phyloP scores from a whole-genome alignment of 768 basidiomycete species.

The Cyclocybe aegerita region DNA sequence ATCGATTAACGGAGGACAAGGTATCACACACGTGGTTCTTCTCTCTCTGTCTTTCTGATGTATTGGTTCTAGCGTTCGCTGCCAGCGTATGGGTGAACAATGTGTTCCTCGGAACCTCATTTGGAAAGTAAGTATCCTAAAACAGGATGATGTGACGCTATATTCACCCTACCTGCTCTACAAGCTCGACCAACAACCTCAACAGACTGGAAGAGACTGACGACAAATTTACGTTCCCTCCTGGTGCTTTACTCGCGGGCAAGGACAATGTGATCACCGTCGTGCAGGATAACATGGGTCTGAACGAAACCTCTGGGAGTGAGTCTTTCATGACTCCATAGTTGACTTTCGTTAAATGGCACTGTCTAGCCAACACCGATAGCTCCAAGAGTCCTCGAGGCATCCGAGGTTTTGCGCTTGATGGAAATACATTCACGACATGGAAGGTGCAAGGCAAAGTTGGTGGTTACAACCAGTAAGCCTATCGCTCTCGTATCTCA shows the following conservation, averaged over 20 bases:
- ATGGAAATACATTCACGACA: slow-evolving; percentile 50
- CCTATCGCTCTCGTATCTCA: slow-evolving; percentile 1
- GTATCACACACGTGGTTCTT: slow-evolving; percentile 25
- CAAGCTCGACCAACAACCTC: slow-evolving; percentile 65
- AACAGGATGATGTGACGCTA: not conserved
- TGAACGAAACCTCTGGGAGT: slow-evolving; percentile 60
- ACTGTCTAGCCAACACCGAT: slow-evolving; percentile 38
- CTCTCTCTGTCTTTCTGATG: slow-evolving; percentile 3
- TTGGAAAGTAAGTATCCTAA: slow-evolving; percentile 57
- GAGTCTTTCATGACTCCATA: slow-evolving; percentile 8
- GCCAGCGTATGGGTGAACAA: slow-evolving; percentile 82
- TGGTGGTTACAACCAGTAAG: slow-evolving; percentile 66
- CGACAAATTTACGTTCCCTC: slow-evolving; percentile 62
- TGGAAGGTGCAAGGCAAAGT: slow-evolving; percentile 80
- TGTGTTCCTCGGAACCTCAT: slow-evolving; percentile 68
- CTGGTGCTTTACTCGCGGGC: slow-evolving; percentile 46
- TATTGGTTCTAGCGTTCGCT: slow-evolving; percentile 60
- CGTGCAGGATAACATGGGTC: slow-evolving; percentile 82
- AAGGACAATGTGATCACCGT: slow-evolving; percentile 77
- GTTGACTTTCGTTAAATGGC: not conserved
- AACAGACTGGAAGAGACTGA: slow-evolving; percentile 67
- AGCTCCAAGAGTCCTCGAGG: slow-evolving; percentile 74
- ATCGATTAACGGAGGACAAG: slow-evolving; percentile 80
- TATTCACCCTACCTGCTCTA: not conserved
- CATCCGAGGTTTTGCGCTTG: slow-evolving; percentile 73